These are phyloP conservation scores for Aspergillus funiculosus DNA, from an alignment of 495 filamentous ascomycete genomes.

Conservation along the genomic window DNA sequence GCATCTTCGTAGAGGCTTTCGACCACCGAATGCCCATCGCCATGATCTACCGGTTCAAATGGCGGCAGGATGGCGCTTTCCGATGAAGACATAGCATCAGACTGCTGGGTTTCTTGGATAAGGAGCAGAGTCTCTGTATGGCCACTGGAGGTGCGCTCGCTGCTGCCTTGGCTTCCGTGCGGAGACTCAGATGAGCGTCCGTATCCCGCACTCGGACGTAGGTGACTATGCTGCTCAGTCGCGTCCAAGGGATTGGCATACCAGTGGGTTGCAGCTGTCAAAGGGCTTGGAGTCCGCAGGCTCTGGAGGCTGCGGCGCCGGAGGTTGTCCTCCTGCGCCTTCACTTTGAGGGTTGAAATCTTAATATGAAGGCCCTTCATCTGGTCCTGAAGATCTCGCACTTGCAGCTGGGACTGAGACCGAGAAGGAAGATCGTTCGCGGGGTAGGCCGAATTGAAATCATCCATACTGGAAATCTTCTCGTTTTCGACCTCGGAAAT, in stretches of 20 bases:
- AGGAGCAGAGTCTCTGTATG: neutral
- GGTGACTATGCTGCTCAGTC: conserved; percentile 19
- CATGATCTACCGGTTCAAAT: conserved; percentile 15
- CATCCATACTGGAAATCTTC: conserved; percentile 26
- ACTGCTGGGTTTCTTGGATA: neutral
- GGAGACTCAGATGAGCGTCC: conserved; percentile 24
- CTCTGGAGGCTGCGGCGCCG: conserved; percentile 79
- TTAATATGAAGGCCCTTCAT: conserved; percentile 92
- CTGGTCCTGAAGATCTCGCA: conserved; percentile 81
- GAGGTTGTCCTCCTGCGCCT: conserved; percentile 75
- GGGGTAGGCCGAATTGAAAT: conserved; percentile 35
- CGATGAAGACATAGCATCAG: neutral
- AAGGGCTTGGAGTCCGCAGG: conserved; percentile 77
- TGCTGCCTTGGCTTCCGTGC: conserved; percentile 25
- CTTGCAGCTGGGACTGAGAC: conserved; percentile 55
- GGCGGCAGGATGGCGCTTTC: conserved; percentile 3
- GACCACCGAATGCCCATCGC: conserved; percentile 36
- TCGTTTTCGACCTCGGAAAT: conserved; percentile 25
- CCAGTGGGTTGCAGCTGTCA: conserved; percentile 74
- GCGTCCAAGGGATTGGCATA: conserved; percentile 52
- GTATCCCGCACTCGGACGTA: conserved; percentile 34
- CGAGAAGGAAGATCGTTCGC: conserved; percentile 36
- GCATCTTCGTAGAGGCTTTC: conserved; percentile 59
- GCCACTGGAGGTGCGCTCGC: conserved; percentile 5
- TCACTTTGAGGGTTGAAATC: conserved; percentile 76